Percentiles rank a stretch among this genome's conserved stretches.
These are phyloP conservation scores for Pythium monospermum DNA, from an alignment of 352 stramenopile species.

Conservation along the genomic window DNA sequence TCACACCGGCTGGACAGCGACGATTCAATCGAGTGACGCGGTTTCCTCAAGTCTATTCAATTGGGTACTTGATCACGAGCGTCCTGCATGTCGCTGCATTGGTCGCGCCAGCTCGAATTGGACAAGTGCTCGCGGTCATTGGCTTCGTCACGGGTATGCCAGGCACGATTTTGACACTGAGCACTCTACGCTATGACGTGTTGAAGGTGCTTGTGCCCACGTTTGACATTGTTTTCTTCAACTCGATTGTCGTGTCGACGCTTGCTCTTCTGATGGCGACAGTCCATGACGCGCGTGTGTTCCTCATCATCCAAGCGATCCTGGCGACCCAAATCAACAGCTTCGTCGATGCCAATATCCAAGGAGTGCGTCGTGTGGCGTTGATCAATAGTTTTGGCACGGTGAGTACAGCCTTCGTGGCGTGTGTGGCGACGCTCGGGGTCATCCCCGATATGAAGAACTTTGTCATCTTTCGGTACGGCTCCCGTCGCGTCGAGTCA, in stretches of 20 bases:
- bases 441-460: slow-evolving; percentile 1
- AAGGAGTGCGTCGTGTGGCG: slow-evolving; percentile 5
- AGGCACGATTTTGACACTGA: no score
- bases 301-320: slow-evolving; percentile 3
- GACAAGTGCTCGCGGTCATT: no score
- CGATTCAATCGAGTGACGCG: no score
- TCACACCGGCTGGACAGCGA: no score
- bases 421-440: neutral
- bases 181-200: no score
- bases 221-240: slow-evolving; percentile 18
- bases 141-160: no score
- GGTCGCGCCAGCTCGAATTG: no score
- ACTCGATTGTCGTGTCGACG: neutral
- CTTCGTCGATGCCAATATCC: slow-evolving; percentile 17
- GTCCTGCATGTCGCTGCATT: no score
- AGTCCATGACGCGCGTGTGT: slow-evolving; percentile 6
- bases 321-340: slow-evolving; percentile 17
- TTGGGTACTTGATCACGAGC: no score
- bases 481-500: slow-evolving; percentile 1
- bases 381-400: slow-evolving; percentile 10
- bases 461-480: slow-evolving; percentile 2
- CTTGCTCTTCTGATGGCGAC: slow-evolving; percentile 6
- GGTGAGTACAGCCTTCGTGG: slow-evolving; percentile 2
- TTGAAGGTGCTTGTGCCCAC: slow-evolving; percentile 12
- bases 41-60: no score